These are phyloP conservation scores for Rusavskia elegans DNA, from an alignment of 495 filamentous ascomycete species.

Conservation along the genomic window DNA sequence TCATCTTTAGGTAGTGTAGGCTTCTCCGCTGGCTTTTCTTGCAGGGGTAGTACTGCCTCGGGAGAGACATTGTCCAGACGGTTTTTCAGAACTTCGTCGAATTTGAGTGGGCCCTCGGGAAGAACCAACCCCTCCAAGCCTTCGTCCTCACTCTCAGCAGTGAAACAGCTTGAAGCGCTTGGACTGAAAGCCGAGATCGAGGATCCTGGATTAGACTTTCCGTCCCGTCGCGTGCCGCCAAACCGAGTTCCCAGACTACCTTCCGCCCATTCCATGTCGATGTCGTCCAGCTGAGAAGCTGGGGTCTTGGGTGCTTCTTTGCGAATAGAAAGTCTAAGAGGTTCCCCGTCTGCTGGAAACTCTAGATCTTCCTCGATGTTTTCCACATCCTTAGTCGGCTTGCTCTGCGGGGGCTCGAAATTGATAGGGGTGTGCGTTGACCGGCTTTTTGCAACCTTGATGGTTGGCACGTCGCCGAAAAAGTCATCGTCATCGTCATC, in stretches of 20 bases:
- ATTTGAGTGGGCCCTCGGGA: slow-evolving; percentile 67
- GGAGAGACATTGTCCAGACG: slow-evolving; percentile 39
- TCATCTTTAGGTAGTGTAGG: slow-evolving; percentile 47
- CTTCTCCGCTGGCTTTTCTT: slow-evolving; percentile 19
- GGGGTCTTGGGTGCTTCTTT: slow-evolving; percentile 42
- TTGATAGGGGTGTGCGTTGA: slow-evolving; percentile 35
- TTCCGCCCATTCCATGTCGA: slow-evolving; percentile 80
- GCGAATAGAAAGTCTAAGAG: slow-evolving; percentile 40
- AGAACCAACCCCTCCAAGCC: slow-evolving; percentile 71
- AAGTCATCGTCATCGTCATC: slow-evolving; percentile 43
- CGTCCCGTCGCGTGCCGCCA: slow-evolving; percentile 67
- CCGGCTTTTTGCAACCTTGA: slow-evolving; percentile 49
- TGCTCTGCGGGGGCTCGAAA: slow-evolving; percentile 29
- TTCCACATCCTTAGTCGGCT: slow-evolving; percentile 31
- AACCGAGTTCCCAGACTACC: slow-evolving; percentile 79
- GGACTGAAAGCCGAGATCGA: slow-evolving; percentile 80
- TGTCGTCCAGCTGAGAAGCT: slow-evolving; percentile 48
- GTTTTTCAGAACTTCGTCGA: slow-evolving; percentile 58
- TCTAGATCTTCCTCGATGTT: slow-evolving; percentile 69
- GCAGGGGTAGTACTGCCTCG: slow-evolving; percentile 16
- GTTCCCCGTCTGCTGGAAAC: slow-evolving; percentile 41
- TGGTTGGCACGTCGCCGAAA: slow-evolving; percentile 49
- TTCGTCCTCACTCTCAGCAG: slow-evolving; percentile 89
- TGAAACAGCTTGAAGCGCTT: slow-evolving; percentile 77
- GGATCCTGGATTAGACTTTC: slow-evolving; percentile 62